Conservation (phyloP, 139 green algal species). For the Coelastrella sp. region DNA sequence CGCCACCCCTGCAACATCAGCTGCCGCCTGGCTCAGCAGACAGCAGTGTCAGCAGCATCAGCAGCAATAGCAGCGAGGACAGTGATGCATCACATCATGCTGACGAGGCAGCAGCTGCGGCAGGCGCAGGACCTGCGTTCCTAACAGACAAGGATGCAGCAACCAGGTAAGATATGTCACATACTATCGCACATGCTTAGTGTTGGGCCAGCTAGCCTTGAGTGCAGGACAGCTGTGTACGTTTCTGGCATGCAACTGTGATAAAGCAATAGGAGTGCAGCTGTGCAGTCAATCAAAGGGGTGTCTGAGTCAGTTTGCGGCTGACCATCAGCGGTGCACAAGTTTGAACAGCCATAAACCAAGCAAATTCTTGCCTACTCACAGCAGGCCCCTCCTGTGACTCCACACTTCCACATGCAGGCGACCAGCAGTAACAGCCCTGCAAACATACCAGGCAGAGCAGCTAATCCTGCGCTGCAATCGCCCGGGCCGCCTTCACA, state of each 20-base stretch:
- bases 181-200: too few relatives aligned
- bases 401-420: neutral
- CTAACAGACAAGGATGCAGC: conserved; percentile 48
- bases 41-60: conserved; percentile 28
- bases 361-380: too few relatives aligned
- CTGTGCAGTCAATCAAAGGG: too few relatives aligned
- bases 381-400: too few relatives aligned
- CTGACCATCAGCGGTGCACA: too few relatives aligned
- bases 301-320: too few relatives aligned
- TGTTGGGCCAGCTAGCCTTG: too few relatives aligned
- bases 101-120: neutral
- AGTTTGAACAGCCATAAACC: too few relatives aligned
- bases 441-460: conserved; percentile 55
- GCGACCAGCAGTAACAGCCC: conserved; percentile 26
- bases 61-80: conserved; percentile 7
- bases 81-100: neutral
- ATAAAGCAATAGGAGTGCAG: too few relatives aligned
- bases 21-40: neutral
- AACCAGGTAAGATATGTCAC: conserved; percentile 15
- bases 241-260: too few relatives aligned
- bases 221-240: too few relatives aligned
- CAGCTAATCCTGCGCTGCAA: conserved; percentile 56
- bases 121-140: neutral
- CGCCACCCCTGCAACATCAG: neutral
- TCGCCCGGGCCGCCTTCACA: conserved; percentile 52